These are phyloP conservation scores for Luzula sylvatica DNA, from an alignment of 176 grass and related monocot genomes.

Conservation along the genomic window DNA sequence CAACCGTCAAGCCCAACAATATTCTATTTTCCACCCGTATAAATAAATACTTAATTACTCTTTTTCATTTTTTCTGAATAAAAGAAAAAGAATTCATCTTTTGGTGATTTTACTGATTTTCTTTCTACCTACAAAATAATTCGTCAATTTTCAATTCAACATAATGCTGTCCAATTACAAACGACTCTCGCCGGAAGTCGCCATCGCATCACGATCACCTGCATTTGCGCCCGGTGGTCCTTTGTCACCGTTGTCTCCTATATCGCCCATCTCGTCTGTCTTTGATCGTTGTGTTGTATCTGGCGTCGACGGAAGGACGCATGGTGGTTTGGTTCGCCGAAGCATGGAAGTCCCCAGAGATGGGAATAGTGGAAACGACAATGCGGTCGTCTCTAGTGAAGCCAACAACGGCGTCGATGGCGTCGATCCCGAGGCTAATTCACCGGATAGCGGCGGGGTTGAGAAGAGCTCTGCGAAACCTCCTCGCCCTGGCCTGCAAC, in stretches of 20 bases:
- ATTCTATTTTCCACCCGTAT: no score
- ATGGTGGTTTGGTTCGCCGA: background rate
- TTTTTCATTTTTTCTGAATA: no score
- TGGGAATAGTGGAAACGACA: background rate
- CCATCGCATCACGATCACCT: no score
- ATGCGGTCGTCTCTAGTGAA: background rate
- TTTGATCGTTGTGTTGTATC: background rate
- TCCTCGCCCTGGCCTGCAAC: slow-evolving; percentile 53
- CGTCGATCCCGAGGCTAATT: background rate
- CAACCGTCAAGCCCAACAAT: no score
- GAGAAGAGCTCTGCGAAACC: slow-evolving; percentile 40
- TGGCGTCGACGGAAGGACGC: background rate
- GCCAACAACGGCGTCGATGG: slow-evolving; percentile 31
- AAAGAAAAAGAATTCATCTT: no score
- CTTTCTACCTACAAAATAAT: no score
- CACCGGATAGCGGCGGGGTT: slow-evolving; percentile 13
- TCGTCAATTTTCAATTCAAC: no score
- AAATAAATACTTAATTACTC: no score
- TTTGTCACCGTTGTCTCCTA: background rate
- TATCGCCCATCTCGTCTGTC: background rate
- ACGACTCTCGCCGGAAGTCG: no score
- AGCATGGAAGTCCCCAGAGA: background rate
- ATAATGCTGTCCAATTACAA: no score
- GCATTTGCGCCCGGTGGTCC: no score
- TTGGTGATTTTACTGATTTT: no score